A percentile compares a stretch with the other conserved stretches of the same genome.
Evolutionary conservation across 164 flowering plant genomes (phyloP).

Genomic region (Aristolochia californica): DNA sequence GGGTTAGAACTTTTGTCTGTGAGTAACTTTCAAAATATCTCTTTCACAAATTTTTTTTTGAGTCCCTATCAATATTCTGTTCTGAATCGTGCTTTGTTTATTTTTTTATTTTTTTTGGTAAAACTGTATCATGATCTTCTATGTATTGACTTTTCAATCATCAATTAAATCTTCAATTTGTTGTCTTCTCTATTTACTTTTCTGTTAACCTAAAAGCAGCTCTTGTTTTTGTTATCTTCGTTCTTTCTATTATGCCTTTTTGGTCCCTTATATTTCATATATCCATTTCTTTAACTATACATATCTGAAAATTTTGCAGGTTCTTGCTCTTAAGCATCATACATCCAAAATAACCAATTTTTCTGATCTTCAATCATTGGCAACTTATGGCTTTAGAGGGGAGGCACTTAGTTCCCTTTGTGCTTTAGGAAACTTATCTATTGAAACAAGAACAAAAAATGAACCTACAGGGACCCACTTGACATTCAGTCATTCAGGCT

Average conservation of each 20-base stretch:
- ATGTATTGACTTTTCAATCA: too few relatives aligned
- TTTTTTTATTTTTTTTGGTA: too few relatives aligned
- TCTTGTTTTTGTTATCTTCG: neutral
- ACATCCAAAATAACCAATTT: constrained; percentile 82
- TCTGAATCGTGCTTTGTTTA: too few relatives aligned
- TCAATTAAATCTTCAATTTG: too few relatives aligned
- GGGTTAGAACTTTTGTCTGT: too few relatives aligned
- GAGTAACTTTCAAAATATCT: too few relatives aligned
- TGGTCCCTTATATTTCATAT: neutral
- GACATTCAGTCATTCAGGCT: constrained; percentile 74
- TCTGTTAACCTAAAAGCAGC: neutral
- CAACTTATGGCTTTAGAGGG: constrained; percentile 91
- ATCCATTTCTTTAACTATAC: neutral
- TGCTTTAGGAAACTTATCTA: constrained; percentile 65
- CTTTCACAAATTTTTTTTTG: too few relatives aligned
- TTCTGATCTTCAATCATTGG: constrained; percentile 74
- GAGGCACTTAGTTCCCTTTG: constrained; percentile 95
- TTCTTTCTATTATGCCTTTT: neutral
- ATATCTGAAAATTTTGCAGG: constrained; percentile 27
- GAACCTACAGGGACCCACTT: constrained; percentile 78
- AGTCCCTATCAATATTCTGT: too few relatives aligned
- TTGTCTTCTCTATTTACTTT: too few relatives aligned
- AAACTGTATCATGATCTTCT: too few relatives aligned
- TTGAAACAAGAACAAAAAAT: constrained; percentile 79
- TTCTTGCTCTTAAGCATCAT: constrained; percentile 82